These are phyloP conservation scores for Colletotrichum chrysophilum DNA, from an alignment of 2,329 filamentous ascomycete species.

Conservation along the genomic window DNA sequence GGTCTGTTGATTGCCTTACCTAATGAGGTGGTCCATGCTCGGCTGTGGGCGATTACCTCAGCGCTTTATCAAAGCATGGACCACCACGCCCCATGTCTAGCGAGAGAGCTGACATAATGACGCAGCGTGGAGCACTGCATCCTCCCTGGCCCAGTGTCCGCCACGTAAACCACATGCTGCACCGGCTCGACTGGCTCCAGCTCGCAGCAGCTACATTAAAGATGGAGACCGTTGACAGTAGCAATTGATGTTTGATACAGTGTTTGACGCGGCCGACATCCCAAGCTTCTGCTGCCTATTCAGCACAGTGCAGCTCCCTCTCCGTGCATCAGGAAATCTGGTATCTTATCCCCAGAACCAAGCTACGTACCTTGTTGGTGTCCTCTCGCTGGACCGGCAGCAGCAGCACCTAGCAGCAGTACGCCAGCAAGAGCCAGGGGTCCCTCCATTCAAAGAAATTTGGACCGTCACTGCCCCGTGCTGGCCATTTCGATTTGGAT, in stretches of 20 bases:
- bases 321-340: background rate
- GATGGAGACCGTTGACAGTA: background rate
- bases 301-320: background rate
- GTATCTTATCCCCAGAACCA: background rate
- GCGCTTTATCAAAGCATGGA: background rate
- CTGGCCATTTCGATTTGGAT: slow-evolving; percentile 10
- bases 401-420: background rate
- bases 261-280: background rate
- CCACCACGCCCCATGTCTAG: background rate
- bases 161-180: slow-evolving; percentile 17
- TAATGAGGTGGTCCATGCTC: background rate
- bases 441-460: slow-evolving; percentile 21
- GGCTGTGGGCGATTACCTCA: background rate
- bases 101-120: background rate
- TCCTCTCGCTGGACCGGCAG: background rate
- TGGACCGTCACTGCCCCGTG: slow-evolving; percentile 17
- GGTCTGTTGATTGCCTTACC: background rate
- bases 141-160: background rate
- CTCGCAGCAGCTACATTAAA: slow-evolving; percentile 5
- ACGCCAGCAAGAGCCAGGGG: slow-evolving; percentile 3
- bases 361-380: background rate
- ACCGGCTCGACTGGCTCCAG: background rate
- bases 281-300: background rate
- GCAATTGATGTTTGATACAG: background rate
- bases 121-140: background rate